Evolutionary conservation across 805 yeast genomes (phyloP), one percentile per base, ranked within the genome.

Genomic region (Tetrapisispora phaffii): DNA sequence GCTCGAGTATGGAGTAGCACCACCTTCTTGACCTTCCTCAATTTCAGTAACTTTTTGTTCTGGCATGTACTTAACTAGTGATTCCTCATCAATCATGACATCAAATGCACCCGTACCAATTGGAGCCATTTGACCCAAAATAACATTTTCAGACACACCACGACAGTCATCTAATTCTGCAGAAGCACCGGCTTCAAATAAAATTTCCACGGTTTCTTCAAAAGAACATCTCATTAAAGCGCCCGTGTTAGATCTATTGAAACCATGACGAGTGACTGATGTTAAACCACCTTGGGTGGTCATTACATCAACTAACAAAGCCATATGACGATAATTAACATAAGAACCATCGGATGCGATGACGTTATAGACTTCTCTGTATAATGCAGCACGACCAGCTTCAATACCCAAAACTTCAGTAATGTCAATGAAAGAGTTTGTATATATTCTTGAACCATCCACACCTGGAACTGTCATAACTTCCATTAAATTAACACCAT

Each of bases 321-420:
- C 97, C 93, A 93, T 83, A 61, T 93, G 99, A 70, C 99, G 82
- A 70, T 93, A 93, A 69, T 93, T 93, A 50, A 93, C 99, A 60
- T 93, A 93, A 33, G 98, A 89, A 85, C 98, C 99, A 76, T 93
- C 99, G 59, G 95, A 93, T 3, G 97, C 96, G 76, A 93, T 88
- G 57, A 93, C 99, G 61, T 93, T 93, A 69, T 85, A 79, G 58
- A 93, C 88, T 71, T 93, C 98, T 64, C 81, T 85, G 74, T 82
- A 93, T 57, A 93, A 72, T 1, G 97, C 95, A 44, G 89, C 77
- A 67, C 98, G 82, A 21, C 97, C 94, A 36, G 99, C 99, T 67
- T 93, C 99, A 62, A 93, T 93, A 74, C 99, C 99, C 56, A 93
- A 72, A 13, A 93, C 98, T 45, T 88, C 85, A 66, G 90, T 76